phyloP scores from a whole-genome alignment of 306 rosid species.

The Glycine latifolia region DNA sequence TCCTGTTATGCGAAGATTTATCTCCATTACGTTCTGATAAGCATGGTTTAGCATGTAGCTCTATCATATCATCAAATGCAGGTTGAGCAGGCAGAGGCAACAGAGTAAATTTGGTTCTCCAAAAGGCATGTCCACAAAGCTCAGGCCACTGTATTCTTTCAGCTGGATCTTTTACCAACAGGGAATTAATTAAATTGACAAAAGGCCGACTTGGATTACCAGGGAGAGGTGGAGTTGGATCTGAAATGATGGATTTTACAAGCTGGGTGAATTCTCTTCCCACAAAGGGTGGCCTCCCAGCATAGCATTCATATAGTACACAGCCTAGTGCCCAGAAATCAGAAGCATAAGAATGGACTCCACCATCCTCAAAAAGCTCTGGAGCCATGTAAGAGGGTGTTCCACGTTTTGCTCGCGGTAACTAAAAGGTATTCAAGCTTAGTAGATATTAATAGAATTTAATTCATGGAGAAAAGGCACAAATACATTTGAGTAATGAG shows the following conservation, averaged over 20 bases:
- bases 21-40: slow-evolving; percentile 86
- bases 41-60: slow-evolving; percentile 69
- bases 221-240: slow-evolving; percentile 86
- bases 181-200: slow-evolving; percentile 83
- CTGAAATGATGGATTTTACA: slow-evolving; percentile 90
- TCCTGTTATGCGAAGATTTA: slow-evolving; percentile 66
- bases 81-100: slow-evolving; percentile 87
- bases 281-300: slow-evolving; percentile 93
- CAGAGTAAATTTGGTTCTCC: slow-evolving; percentile 72
- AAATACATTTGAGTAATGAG: slow-evolving; percentile 28
- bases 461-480: slow-evolving; percentile 29
- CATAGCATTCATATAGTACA: slow-evolving; percentile 89
- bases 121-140: slow-evolving; percentile 91
- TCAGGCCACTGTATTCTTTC: slow-evolving; percentile 95
- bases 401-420: slow-evolving; percentile 95
- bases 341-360: slow-evolving; percentile 92
- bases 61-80: slow-evolving; percentile 87
- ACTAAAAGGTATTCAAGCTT: slow-evolving; percentile 54
- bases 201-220: slow-evolving; percentile 94
- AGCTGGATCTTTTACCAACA: slow-evolving; percentile 92
- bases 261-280: slow-evolving; percentile 94
- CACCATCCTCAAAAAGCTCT: slow-evolving; percentile 95
- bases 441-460: slow-evolving; percentile 43
- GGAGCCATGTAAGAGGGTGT: slow-evolving; percentile 99
- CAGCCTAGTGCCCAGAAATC: slow-evolving; percentile 99